Conservation (phyloP, 169 alveolate species). For the Babesia ovata region DNA sequence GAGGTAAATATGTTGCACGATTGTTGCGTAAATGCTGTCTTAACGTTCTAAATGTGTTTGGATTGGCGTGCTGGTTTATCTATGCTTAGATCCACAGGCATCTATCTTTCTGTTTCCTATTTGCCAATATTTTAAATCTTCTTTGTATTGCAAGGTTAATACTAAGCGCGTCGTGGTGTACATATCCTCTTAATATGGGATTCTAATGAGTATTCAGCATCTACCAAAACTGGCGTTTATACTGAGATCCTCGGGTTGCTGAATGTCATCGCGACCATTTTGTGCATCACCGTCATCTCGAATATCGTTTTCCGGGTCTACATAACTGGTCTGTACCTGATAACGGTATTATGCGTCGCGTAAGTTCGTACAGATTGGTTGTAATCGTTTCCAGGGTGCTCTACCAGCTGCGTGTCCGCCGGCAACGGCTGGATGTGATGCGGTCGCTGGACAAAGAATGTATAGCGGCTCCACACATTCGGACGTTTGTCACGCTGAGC, state of each 20-base stretch:
- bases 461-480: slow-evolving; percentile 31
- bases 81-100: too few relatives aligned
- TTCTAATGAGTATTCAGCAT: slow-evolving; percentile 3
- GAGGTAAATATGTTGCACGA: slow-evolving; percentile 22
- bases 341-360: slow-evolving; percentile 9
- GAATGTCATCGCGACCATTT: not conserved
- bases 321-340: not conserved
- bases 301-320: slow-evolving; percentile 10
- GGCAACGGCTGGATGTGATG: slow-evolving; percentile 21
- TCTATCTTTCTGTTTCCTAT: too few relatives aligned
- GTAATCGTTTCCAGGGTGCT: slow-evolving; percentile 3
- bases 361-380: not conserved
- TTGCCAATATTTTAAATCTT: too few relatives aligned
- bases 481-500: slow-evolving; percentile 5
- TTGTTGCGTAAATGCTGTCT: too few relatives aligned
- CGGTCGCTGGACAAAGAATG: slow-evolving; percentile 25
- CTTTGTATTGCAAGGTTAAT: too few relatives aligned
- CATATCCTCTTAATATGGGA: not conserved
- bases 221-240: slow-evolving; percentile 2
- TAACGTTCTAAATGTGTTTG: too few relatives aligned
- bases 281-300: slow-evolving; percentile 1
- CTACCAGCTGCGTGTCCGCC: slow-evolving; percentile 18
- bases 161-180: too few relatives aligned
- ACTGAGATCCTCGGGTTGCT: slow-evolving; percentile 5
- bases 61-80: too few relatives aligned